Evolutionary conservation across 129 eudicot species (phyloP).

Genomic region (Kitagawia praeruptora): DNA sequence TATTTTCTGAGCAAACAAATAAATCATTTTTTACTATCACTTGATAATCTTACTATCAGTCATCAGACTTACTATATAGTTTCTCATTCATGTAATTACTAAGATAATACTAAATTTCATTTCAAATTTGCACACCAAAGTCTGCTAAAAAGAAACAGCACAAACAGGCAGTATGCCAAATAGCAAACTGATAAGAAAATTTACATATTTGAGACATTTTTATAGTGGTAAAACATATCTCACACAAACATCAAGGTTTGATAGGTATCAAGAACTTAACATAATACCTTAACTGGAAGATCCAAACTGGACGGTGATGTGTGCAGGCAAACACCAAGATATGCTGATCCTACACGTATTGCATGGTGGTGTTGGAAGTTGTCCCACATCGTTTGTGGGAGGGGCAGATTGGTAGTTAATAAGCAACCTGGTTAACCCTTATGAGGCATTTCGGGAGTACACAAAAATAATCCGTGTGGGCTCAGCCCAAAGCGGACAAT

Average conservation of each 20-base stretch:
- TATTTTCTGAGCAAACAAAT: not conserved
- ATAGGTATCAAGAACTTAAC: not conserved
- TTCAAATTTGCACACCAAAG: not conserved
- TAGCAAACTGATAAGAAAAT: not conserved
- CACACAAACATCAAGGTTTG: not conserved
- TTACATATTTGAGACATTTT: not conserved
- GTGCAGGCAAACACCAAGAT: constrained; percentile 92
- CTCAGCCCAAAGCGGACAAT: no score
- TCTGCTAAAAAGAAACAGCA: constrained; percentile 63
- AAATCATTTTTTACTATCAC: constrained; percentile 28
- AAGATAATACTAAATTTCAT: not conserved
- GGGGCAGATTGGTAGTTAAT: no score
- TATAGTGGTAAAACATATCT: not conserved
- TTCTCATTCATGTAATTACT: not conserved
- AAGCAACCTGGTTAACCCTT: no score
- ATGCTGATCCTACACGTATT: constrained; percentile 65
- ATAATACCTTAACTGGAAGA: constrained; percentile 80
- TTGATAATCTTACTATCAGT: no score
- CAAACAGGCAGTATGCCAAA: constrained; percentile 45
- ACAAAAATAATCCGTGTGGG: no score
- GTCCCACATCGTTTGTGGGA: no score
- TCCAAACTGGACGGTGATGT: constrained; percentile 91
- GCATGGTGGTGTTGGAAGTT: not conserved
- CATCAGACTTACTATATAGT: not conserved
- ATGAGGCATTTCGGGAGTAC: no score